Percentiles rank a stretch among this genome's conserved stretches.
phyloP scores from a whole-genome alignment of 164 flowering plant genomes.

The Vitis rotundifolia region DNA sequence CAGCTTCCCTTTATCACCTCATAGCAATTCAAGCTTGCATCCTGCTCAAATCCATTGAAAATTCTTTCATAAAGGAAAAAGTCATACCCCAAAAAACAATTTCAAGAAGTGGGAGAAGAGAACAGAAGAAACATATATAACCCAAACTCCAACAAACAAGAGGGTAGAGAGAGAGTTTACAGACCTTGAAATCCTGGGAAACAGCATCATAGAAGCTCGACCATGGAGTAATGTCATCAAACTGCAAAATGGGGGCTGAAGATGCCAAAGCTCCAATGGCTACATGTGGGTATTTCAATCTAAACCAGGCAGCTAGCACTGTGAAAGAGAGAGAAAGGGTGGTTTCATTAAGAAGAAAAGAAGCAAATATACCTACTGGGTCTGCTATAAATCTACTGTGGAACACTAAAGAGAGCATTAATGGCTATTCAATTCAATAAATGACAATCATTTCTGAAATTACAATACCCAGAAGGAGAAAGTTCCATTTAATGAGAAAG shows the following conservation, averaged over 20 bases:
- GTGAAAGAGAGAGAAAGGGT: conserved; percentile 5
- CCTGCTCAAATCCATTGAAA: conserved; percentile 27
- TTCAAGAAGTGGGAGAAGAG: too few relatives aligned
- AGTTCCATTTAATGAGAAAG: background rate
- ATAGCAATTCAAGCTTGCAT: conserved; percentile 52
- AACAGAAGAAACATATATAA: background rate
- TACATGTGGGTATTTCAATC: conserved; percentile 63
- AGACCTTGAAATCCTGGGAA: conserved; percentile 57
- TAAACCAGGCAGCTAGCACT: conserved; percentile 66
- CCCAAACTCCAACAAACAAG: background rate
- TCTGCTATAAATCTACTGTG: background rate
- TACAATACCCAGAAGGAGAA: background rate
- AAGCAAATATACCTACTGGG: background rate
- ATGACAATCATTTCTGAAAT: conserved; percentile 1
- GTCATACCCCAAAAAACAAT: background rate
- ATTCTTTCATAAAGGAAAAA: background rate
- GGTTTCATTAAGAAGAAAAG: background rate
- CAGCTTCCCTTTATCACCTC: conserved; percentile 63
- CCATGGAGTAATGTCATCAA: conserved; percentile 51
- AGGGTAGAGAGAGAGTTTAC: background rate
- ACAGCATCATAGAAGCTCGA: conserved; percentile 63
- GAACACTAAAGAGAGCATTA: conserved; percentile 1
- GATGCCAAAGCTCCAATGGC: conserved; percentile 64
- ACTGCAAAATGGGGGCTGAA: conserved; percentile 59
- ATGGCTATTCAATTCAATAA: conserved; percentile 1